These are phyloP conservation scores for Umbelopsis isabellina DNA, from an alignment of 192 early-diverging fungal genomes.

Conservation along the genomic window DNA sequence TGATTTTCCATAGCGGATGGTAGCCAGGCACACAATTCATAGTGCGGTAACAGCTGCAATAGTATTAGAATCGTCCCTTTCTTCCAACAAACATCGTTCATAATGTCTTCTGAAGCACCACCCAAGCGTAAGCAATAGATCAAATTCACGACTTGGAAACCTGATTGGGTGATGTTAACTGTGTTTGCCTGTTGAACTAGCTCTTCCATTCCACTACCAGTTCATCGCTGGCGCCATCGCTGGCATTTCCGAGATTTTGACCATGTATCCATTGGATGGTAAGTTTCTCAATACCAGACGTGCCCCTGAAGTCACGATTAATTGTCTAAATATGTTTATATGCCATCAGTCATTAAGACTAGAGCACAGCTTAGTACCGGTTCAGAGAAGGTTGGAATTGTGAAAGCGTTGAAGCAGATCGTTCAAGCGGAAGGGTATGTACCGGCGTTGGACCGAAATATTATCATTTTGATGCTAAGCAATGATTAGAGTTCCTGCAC, in stretches of 20 bases:
- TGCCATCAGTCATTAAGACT: conserved; percentile 80
- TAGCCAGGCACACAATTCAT: conserved; percentile 9
- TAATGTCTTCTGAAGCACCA: background rate
- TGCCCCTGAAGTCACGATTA: too few relatives aligned
- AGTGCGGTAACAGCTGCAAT: background rate
- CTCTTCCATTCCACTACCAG: conserved; percentile 80
- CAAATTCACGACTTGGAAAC: too few relatives aligned
- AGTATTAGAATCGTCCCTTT: background rate
- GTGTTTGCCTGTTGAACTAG: conserved; percentile 29
- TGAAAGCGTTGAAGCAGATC: conserved; percentile 29
- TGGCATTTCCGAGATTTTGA: conserved; percentile 89
- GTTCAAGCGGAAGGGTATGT: conserved; percentile 42
- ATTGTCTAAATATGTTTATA: background rate
- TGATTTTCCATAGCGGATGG: background rate
- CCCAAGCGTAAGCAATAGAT: background rate
- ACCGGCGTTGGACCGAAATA: too few relatives aligned
- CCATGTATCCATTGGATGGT: conserved; percentile 91
- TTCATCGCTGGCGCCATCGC: conserved; percentile 81
- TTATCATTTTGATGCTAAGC: too few relatives aligned
- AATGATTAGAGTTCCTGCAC: conserved; percentile 40
- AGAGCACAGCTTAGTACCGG: conserved; percentile 77
- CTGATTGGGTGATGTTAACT: too few relatives aligned
- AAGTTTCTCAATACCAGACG: background rate
- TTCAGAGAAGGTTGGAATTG: conserved; percentile 31
- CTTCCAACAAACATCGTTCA: background rate